Base-by-base conservation (phyloP, 2,329 filamentous ascomycete genomes). In the Xenoacremonium recifei region DNA sequence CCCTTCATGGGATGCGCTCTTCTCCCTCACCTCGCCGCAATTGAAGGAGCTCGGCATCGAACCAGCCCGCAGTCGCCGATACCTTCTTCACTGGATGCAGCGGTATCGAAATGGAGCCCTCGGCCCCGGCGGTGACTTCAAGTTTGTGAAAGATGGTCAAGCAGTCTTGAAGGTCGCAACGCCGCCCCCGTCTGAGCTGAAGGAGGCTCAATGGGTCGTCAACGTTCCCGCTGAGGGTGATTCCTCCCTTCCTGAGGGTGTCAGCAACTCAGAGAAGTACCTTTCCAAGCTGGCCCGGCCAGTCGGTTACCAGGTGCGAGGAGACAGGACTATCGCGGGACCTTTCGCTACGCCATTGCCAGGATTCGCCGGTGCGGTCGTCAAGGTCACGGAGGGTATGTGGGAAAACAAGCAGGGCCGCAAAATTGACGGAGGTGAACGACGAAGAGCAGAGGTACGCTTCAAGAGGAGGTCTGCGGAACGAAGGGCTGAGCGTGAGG, bases 371-470 rank as follows among this genome's bases (percentile, higher is more conserved):
- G 82, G 80, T 7, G 87, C 84, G 10, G 73, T 76, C 38, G 75
- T 97, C 53, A 74, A 76, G 49, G 77, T 88, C 17, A 81, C 84
- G 42, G 91, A 96, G 65, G 90, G 92, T 9, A 85, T 97, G 73
- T 97, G 92, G 93, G 92, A 97, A 72, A 76, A 90, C 58, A 84
- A 79, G 63, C 79, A 84, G 58, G 92, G 93, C 20, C 82, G 82
- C 60, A 97, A 97, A 83, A 84, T 99, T 53, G 91, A 97, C 68
- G 93, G 93, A 61, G 93, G 93, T 75, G 93, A 99, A 76, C 84
- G 93, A 65, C 81, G 93, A 67, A 83, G 80, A 65, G 87, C 86
- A 13, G 85, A 95, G 71, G 84, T 96, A 39, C 78, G 88, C 57
- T 89, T 91, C 57, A 96, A 95, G 83, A 85, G 82, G 70, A 80